Conservation (phyloP, 441 rosid genomes). For the Pelargonium fulgidum region DNA sequence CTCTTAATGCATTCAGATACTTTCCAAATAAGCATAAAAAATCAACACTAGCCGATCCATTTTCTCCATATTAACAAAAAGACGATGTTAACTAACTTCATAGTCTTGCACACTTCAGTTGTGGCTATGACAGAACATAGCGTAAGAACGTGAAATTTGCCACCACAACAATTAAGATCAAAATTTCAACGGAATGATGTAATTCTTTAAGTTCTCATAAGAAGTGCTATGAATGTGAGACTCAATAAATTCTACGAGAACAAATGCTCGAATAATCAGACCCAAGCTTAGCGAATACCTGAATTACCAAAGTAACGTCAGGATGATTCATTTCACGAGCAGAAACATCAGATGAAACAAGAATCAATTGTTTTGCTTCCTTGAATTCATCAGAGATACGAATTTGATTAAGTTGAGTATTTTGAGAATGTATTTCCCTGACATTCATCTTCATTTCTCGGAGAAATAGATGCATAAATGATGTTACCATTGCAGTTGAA, state of each 20-base stretch:
- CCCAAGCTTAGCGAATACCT: constrained; percentile 44
- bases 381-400: constrained; percentile 77
- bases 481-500: constrained; percentile 86
- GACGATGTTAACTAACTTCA: too few species aligned
- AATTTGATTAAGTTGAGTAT: constrained; percentile 68
- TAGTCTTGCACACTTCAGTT: too few species aligned
- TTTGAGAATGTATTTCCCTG: constrained; percentile 86
- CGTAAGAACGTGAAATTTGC: too few species aligned
- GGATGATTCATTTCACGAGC: constrained; percentile 95
- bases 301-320: constrained; percentile 89
- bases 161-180: too few species aligned
- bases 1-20: too few species aligned
- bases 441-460: constrained; percentile 83
- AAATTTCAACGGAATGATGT: too few species aligned
- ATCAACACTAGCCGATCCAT: too few species aligned
- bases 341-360: constrained; percentile 91
- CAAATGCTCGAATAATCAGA: constrained; percentile 1
- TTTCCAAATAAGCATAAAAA: too few species aligned
- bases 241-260: not conserved
- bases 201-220: too few species aligned
- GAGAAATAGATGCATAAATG: constrained; percentile 60
- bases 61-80: too few species aligned
- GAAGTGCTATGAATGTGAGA: too few species aligned
- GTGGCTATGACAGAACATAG: too few species aligned
- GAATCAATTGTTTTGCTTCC: constrained; percentile 66